Base-by-base conservation (phyloP, 306 rosid genomes). In the Sicyos edulis region DNA sequence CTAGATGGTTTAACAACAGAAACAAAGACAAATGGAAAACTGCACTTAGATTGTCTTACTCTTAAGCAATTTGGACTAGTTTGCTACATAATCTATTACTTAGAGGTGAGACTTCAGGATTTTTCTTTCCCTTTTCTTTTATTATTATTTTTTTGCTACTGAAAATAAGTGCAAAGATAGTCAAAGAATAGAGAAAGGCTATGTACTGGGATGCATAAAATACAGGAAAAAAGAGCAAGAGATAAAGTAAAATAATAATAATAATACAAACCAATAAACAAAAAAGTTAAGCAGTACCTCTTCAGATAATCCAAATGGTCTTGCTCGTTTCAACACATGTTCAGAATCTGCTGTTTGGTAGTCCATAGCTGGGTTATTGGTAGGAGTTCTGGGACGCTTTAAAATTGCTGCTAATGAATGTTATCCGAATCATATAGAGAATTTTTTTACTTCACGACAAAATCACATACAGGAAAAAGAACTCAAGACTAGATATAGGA, bases 341-440 rank as follows among this genome's bases (percentile, higher is more conserved):
- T 95, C 97, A 80, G 96, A 91, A 85, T 95, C 99, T 47, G 99
- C 97, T 70, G 95, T 87, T 88, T 91, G 99, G 82, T 91, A 91
- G 83, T 95, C 99, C 88, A 95, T 85, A 69, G 90, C 82, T 37
- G 96, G 90, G 83, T 88, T 95, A 75, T 87, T 86, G 75, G 88
- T 83, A 66, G 97, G 98, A 81, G 99, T 91, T 85, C 97, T 89
- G 76, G 99, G 97, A 71, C 92, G 96, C 95, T 95, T 95, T 83
- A 89, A 77, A 59, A 86, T 78, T 66, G 97, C 96, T 83, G 91
- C 77, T 77, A 76, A 58, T 75, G 80, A 20, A 69, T 50, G 75
- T 69, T 69, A 22, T 40, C 45, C 6, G 45, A 40, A 40, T 40
- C 45, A 40, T 40, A 40, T 0, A 40, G 45, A 58, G 3, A 3